These are phyloP conservation scores for Huntiella omanensis DNA, from an alignment of 2,329 filamentous ascomycete genomes.

Conservation along the genomic window DNA sequence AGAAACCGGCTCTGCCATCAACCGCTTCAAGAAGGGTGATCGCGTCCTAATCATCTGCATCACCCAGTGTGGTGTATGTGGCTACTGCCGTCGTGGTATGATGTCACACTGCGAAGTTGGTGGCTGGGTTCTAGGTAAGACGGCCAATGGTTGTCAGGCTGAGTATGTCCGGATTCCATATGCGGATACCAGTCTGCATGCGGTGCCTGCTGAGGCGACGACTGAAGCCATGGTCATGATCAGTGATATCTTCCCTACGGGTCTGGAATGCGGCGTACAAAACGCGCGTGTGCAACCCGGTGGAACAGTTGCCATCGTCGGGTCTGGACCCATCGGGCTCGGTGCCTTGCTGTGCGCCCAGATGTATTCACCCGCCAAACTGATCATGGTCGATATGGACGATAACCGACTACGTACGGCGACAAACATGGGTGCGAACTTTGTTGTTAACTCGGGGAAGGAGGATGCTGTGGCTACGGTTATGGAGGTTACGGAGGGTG, in stretches of 20 bases:
- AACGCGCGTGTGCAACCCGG: conserved; percentile 33
- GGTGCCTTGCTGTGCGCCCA: conserved; percentile 33
- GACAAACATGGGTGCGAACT: conserved; percentile 27
- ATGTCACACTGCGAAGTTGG: conserved; percentile 32
- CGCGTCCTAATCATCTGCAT: conserved; percentile 33
- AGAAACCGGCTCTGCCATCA: conserved; percentile 25
- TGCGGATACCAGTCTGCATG: conserved; percentile 28
- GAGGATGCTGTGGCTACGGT: conserved; percentile 21
- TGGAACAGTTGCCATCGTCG: conserved; percentile 32
- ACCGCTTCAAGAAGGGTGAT: conserved; percentile 29
- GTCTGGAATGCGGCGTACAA: conserved; percentile 33
- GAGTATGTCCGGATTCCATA: conserved; percentile 34
- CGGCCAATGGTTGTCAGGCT: conserved; percentile 34
- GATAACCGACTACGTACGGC: conserved; percentile 27
- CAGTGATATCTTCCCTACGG: conserved; percentile 38
- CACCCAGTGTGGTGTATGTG: conserved; percentile 30
- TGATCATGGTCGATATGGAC: conserved; percentile 34
- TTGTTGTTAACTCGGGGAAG: conserved; percentile 22
- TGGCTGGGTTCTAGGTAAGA: conserved; percentile 36
- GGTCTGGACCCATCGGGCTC: conserved; percentile 36
- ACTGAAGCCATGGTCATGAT: conserved; percentile 28
- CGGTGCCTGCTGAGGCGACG: conserved; percentile 23
- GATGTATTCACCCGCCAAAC: conserved; percentile 31
- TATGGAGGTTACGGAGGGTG: conserved; percentile 26
- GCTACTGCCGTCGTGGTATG: conserved; percentile 31